Base-by-base conservation (phyloP, 179 eudicot genomes). In the Monotropa hypopitys region DNA sequence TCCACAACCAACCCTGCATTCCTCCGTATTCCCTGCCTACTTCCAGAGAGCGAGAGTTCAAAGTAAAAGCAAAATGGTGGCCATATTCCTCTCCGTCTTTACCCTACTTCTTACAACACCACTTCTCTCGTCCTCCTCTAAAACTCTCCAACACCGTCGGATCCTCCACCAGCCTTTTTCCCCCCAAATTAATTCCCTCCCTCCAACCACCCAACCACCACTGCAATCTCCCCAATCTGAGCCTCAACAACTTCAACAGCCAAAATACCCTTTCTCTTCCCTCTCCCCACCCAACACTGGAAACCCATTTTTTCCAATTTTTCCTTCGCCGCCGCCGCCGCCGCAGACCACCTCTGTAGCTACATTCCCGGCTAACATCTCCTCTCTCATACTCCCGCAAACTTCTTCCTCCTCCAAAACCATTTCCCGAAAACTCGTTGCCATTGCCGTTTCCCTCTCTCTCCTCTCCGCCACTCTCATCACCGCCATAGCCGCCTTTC, bases 361-460 rank as follows among this genome's bases (percentile, higher is more conserved):
- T 40, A 88, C 98, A 10, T 93, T 94, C n/a, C 99, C 99, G 0
- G 99, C 98, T 26, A 95, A 95, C 83, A 90, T 95, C 77, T 95
- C 99, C 76, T 89, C 97, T 20, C 87, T 90, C 43, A 85, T 85
- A 23, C 87, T 90, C 80, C 93, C 97, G 11, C 82, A 80, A 18
- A 70, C 89, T 10, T 59, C 66, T 11, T 72, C 89, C 1, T 76
- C 88, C 21, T 54, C 93, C 26, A 88, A 86, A 70, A 84, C 88
- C 66, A 26, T 80, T 0, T 87, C 91, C 2, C 67, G 74, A 2
- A 90, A 89, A 42, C 88, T 91, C 70, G 65, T 91, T 16, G 85
- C 88, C 73, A 74, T 93, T 56, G 89, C 87, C 23, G 79, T 79
- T 51, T 42, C 83, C 43, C 76, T 86, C 12, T 85, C 94, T 15